Evolutionary conservation across 2,329 filamentous ascomycete species (phyloP).

Genomic region (Orbilia quercus): DNA sequence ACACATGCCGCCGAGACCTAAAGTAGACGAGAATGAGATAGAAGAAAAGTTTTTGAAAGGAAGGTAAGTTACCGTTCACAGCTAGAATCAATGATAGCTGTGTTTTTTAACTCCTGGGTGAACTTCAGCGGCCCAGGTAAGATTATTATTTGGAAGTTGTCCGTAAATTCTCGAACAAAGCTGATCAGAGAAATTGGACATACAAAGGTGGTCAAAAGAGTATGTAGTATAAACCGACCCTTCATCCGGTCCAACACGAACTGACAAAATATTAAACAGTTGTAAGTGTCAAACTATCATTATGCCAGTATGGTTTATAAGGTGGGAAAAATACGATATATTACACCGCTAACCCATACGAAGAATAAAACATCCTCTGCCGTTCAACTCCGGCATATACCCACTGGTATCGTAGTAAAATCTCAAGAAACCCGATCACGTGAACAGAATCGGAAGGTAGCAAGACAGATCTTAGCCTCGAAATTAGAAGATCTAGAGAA

Average conservation of each 20-base stretch:
- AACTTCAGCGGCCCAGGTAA: conserved; percentile 17
- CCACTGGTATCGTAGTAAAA: conserved; percentile 93
- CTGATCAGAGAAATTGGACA: neutral
- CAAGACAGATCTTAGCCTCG: conserved; percentile 79
- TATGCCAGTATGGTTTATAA: conserved; percentile 3
- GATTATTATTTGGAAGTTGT: neutral
- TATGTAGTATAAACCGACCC: neutral
- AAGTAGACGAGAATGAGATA: conserved; percentile 80
- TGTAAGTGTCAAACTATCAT: conserved; percentile 26
- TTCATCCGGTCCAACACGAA: too few species aligned
- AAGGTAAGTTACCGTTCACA: conserved; percentile 54
- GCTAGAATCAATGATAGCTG: neutral
- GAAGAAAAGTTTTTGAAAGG: conserved; percentile 89
- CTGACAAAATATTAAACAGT: conserved; percentile 8
- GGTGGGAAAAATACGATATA: neutral
- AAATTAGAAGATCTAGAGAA: conserved; percentile 79
- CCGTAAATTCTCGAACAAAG: neutral
- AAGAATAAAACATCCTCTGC: conserved; percentile 96
- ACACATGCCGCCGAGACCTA: conserved; percentile 79
- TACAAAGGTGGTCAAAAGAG: conserved; percentile 46
- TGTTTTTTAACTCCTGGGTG: conserved; percentile 71
- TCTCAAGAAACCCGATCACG: conserved; percentile 90
- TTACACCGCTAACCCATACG: conserved; percentile 9
- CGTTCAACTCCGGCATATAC: conserved; percentile 89
- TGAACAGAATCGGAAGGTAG: conserved; percentile 86